phyloP scores from a whole-genome alignment of 805 yeast genomes.

The Candida loeiensis region DNA sequence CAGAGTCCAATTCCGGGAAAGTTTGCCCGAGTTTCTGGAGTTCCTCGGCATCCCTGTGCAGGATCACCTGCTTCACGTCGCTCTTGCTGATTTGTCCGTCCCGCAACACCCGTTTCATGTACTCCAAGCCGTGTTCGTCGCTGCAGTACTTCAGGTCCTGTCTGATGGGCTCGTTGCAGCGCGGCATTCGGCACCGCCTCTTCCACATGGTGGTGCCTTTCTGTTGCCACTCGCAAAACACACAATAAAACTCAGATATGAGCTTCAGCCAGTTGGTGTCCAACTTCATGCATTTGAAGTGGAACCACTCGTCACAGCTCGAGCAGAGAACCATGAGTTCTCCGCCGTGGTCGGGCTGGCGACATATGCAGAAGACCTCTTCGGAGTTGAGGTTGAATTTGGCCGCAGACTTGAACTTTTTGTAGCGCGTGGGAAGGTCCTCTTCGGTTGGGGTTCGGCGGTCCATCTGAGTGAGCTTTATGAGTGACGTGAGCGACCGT shows the following conservation, averaged over 20 bases:
- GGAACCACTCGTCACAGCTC: slow-evolving; percentile 95
- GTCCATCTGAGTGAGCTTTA: background rate
- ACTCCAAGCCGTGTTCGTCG: slow-evolving; percentile 61
- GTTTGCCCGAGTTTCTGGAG: slow-evolving; percentile 26
- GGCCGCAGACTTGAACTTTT: slow-evolving; percentile 32
- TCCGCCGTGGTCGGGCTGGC: slow-evolving; percentile 70
- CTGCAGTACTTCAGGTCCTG: slow-evolving; percentile 69
- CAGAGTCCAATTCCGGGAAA: slow-evolving; percentile 44
- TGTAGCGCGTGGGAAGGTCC: slow-evolving; percentile 35
- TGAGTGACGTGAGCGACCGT: no score
- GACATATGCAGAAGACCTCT: slow-evolving; percentile 73
- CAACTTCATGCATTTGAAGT: slow-evolving; percentile 71
- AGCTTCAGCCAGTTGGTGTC: slow-evolving; percentile 49
- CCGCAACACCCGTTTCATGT: slow-evolving; percentile 28
- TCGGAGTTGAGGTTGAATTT: slow-evolving; percentile 50
- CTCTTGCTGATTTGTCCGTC: slow-evolving; percentile 10
- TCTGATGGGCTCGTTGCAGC: slow-evolving; percentile 55
- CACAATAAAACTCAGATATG: slow-evolving; percentile 67
- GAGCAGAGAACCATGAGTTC: slow-evolving; percentile 92
- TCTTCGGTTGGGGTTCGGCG: slow-evolving; percentile 4
- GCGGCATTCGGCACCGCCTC: slow-evolving; percentile 61
- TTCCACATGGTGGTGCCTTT: slow-evolving; percentile 64
- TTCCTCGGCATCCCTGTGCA: slow-evolving; percentile 18
- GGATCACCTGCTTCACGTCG: slow-evolving; percentile 20
- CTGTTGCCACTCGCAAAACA: slow-evolving; percentile 59